Conservation (phyloP, 345 rosid genomes). For the Citrus maxima region DNA sequence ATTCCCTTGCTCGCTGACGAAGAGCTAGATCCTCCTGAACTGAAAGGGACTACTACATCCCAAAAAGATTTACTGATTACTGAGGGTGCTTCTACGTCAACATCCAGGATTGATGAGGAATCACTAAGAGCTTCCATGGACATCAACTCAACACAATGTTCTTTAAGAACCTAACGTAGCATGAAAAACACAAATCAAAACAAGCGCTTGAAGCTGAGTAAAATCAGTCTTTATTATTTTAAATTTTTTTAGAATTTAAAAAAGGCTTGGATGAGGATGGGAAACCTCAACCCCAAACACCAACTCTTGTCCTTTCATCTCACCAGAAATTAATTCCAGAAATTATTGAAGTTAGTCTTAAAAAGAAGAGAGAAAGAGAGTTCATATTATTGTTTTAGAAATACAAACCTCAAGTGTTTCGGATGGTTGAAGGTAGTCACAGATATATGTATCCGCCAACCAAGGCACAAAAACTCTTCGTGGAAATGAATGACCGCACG, state of each 20-base stretch:
- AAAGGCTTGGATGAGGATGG: too few species aligned
- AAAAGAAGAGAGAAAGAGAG: neutral
- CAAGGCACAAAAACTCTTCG: constrained; percentile 84
- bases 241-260: too few species aligned
- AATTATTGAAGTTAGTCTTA: too few species aligned
- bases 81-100: constrained; percentile 51
- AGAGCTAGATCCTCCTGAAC: constrained; percentile 20
- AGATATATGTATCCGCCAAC: constrained; percentile 54
- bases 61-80: constrained; percentile 53
- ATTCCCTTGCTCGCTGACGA: constrained; percentile 23
- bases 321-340: too few species aligned
- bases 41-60: constrained; percentile 43
- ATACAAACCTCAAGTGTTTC: constrained; percentile 75
- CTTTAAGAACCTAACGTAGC: constrained; percentile 58
- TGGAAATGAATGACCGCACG: constrained; percentile 57
- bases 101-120: constrained; percentile 47
- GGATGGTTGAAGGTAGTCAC: constrained; percentile 78
- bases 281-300: too few species aligned
- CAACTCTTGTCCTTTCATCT: too few species aligned
- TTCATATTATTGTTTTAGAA: neutral
- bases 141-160: constrained; percentile 80
- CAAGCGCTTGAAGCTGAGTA: neutral
- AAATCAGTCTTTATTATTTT: neutral
- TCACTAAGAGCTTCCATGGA: constrained; percentile 61
- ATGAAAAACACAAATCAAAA: neutral